These are phyloP conservation scores for Suillus subaureus DNA, from an alignment of 768 basidiomycete species.

Conservation along the genomic window DNA sequence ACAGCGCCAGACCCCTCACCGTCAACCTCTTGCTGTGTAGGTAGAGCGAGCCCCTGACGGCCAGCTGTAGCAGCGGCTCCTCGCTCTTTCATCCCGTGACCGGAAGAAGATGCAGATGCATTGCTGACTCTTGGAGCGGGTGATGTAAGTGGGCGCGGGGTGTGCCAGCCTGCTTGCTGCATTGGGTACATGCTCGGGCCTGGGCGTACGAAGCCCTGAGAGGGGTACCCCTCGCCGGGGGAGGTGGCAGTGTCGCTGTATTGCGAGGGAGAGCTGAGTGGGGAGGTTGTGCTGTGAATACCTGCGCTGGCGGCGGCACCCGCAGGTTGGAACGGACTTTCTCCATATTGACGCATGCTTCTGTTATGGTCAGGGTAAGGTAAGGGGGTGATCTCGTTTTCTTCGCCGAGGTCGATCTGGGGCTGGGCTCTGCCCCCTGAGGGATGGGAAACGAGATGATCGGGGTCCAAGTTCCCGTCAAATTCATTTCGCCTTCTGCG, in stretches of 20 bases:
- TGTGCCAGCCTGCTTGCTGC: conserved; percentile 22
- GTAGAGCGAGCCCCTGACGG: background rate
- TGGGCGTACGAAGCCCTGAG: background rate
- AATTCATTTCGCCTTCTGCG: conserved; percentile 38
- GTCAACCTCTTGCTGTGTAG: background rate
- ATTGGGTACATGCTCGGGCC: conserved; percentile 14
- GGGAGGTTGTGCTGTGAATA: background rate
- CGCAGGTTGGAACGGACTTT: conserved; percentile 11
- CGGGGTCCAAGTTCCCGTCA: conserved; percentile 52
- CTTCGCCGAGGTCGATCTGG: conserved; percentile 26
- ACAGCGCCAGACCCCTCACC: background rate
- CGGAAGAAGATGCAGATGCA: background rate
- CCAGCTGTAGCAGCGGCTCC: background rate
- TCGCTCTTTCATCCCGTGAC: background rate
- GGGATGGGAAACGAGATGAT: conserved; percentile 37
- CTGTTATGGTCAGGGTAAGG: conserved; percentile 14
- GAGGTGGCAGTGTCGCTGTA: conserved; percentile 12
- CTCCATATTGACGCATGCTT: conserved; percentile 27
- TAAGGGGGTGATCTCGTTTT: conserved; percentile 28
- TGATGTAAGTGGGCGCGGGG: conserved; percentile 19
- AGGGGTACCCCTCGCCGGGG: conserved; percentile 13
- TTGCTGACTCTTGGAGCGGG: conserved; percentile 15
- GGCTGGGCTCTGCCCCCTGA: conserved; percentile 30
- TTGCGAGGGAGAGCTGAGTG: conserved; percentile 13
- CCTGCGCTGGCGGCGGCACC: background rate